phyloP scores from a whole-genome alignment of 371 early-diverging fungal genomes.

The Mucor velutinosus region DNA sequence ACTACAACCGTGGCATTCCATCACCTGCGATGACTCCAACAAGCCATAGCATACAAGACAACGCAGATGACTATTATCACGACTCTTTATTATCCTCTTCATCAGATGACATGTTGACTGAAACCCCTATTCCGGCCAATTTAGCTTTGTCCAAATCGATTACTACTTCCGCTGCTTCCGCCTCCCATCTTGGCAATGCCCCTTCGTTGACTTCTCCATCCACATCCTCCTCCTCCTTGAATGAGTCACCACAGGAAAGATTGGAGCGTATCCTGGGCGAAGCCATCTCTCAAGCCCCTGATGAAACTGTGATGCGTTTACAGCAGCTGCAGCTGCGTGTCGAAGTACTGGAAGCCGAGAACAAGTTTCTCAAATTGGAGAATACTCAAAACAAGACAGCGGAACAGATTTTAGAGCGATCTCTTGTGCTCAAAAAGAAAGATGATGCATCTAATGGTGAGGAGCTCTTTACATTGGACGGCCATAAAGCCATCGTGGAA shows the following conservation, averaged over 20 bases:
- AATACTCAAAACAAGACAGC: constrained; percentile 48
- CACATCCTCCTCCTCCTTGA: constrained; percentile 5
- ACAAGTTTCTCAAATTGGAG: constrained; percentile 49
- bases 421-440: constrained; percentile 33
- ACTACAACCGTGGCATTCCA: constrained; percentile 28
- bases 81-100: constrained; percentile 2
- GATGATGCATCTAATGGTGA: constrained; percentile 14
- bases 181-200: background rate
- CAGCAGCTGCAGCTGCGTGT: constrained; percentile 55
- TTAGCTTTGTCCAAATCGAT: constrained; percentile 36
- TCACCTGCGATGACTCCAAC: constrained; percentile 49
- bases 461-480: constrained; percentile 32
- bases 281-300: constrained; percentile 40
- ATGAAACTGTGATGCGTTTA: constrained; percentile 48
- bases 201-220: background rate
- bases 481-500: constrained; percentile 43
- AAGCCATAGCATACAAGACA: constrained; percentile 29
- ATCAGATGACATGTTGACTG: constrained; percentile 34
- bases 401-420: constrained; percentile 40
- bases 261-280: constrained; percentile 41
- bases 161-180: constrained; percentile 11
- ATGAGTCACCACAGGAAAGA: constrained; percentile 33
- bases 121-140: constrained; percentile 40
- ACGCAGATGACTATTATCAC: constrained; percentile 28
- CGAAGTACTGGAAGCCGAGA: constrained; percentile 58